Conservation (phyloP, 1,284 basidiomycete species). For the Trichosporon coremiiforme region DNA sequence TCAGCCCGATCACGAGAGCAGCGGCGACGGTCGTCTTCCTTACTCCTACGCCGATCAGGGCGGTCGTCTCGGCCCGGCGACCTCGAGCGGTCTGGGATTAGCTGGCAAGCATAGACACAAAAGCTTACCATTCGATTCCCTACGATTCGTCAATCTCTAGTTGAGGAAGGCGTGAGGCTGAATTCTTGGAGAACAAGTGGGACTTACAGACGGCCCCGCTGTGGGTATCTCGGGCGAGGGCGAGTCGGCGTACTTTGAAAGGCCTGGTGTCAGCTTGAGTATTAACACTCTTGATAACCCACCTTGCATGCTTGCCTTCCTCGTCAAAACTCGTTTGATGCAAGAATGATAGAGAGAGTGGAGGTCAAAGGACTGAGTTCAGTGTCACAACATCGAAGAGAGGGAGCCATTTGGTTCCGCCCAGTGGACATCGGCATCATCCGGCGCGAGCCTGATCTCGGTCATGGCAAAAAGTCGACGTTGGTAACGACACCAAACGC, state of each 20-base stretch:
- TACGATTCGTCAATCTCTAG: neutral
- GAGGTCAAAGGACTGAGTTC: neutral
- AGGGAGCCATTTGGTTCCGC: neutral
- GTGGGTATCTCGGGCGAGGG: conserved; percentile 15
- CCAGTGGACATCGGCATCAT: neutral
- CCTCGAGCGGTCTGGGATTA: conserved; percentile 3
- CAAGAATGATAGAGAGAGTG: neutral
- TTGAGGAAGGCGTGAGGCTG: conserved; percentile 26
- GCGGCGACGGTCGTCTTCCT: conserved; percentile 1
- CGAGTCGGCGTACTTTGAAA: conserved; percentile 27
- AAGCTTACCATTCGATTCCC: conserved; percentile 9
- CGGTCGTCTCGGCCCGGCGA: neutral
- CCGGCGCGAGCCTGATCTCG: neutral
- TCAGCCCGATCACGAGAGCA: neutral
- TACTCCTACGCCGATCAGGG: neutral
- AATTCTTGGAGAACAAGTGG: conserved; percentile 9
- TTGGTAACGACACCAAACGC: conserved; percentile 9
- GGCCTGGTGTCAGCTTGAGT: conserved; percentile 29
- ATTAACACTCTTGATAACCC: neutral
- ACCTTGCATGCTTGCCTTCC: conserved; percentile 30
- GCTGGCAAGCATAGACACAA: neutral
- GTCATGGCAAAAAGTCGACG: neutral
- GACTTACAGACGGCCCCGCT: conserved; percentile 32
- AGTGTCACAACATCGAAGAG: neutral
- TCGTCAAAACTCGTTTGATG: neutral